Evolutionary conservation across 371 early-diverging fungal species (phyloP), one percentile per base, ranked within the genome.

Genomic region (Mucor irregularis): DNA sequence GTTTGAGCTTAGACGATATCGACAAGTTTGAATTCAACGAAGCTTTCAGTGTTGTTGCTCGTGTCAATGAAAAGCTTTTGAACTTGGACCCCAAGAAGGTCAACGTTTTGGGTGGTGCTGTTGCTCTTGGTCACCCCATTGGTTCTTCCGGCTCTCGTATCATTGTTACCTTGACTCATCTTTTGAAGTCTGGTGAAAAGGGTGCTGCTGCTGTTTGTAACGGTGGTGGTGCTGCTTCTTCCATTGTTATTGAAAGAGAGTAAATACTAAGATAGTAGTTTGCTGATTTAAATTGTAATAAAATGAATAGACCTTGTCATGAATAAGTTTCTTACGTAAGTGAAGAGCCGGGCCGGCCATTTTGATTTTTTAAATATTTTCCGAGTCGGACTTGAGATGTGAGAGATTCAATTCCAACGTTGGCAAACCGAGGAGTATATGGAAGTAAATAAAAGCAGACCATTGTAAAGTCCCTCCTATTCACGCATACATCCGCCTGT

Each of bases 61-160:
- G 86, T n/a, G 95, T 83, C 42, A 96, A 96, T 70, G 84, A 85
- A 55, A 69, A 82, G 66, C 69, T 91, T 24, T 76, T 96, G 47
- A 84, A 83, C 13, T 69, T 97, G 30, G 85, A 85, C 59, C 76
- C 86, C 29, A 70, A 68, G 24, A 90, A 87, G 68, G 87, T 94
- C 33, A 97, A 97, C 68, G 71, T 89, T 31, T 81, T 84, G 45
- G 97, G 97, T 54, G 96, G 97, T 56, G 94, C 95, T 35, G 94
- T 96, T 19, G 88, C 95, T 8, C 76, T 95, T 28, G 97, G 97
- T 26, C 97, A 97, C 67, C 95, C 97, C 30, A 85, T 97, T 66
- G 96, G 95, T 34, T 88, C 92, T 28, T 92, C 94, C 6, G 97
- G 97, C 8, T 84, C 90, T 10, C 83, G 97, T 56, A 90, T 97